These are phyloP conservation scores for Eudorina sp. DNA, from an alignment of 139 green algal genomes.

Conservation along the genomic window DNA sequence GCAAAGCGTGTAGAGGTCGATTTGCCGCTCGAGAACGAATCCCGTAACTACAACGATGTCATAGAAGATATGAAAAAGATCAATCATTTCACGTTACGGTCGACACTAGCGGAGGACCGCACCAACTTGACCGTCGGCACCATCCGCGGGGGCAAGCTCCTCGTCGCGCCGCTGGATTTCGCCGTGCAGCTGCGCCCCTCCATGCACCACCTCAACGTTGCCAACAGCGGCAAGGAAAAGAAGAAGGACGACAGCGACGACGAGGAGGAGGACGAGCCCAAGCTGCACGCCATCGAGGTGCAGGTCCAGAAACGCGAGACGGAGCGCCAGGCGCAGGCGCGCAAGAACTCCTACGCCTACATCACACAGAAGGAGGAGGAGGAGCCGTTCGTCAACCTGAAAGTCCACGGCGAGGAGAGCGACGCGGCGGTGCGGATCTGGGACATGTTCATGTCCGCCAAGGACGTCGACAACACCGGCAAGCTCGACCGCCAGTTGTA, in stretches of 20 bases:
- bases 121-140: conserved; percentile 70
- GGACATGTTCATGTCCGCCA: conserved; percentile 44
- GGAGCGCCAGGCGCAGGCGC: conserved; percentile 78
- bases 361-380: conserved; percentile 65
- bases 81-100: conserved; percentile 68
- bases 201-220: conserved; percentile 77
- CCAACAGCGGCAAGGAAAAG: background rate
- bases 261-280: conserved; percentile 59
- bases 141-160: conserved; percentile 74
- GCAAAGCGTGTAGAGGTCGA: conserved; percentile 74
- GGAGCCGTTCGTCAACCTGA: conserved; percentile 56
- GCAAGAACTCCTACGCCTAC: conserved; percentile 64
- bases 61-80: conserved; percentile 63
- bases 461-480: conserved; percentile 31
- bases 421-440: conserved; percentile 28
- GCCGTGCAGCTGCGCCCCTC: conserved; percentile 86
- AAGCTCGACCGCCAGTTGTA: conserved; percentile 17
- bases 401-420: conserved; percentile 42
- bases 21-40: conserved; percentile 72
- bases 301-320: conserved; percentile 86
- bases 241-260: conserved; percentile 49
- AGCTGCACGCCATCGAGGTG: conserved; percentile 64
- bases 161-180: conserved; percentile 86
- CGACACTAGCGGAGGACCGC: conserved; percentile 60
- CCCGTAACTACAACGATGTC: conserved; percentile 73